Base-by-base conservation (phyloP, 345 rosid genomes). In the Arabis hirsuta region DNA sequence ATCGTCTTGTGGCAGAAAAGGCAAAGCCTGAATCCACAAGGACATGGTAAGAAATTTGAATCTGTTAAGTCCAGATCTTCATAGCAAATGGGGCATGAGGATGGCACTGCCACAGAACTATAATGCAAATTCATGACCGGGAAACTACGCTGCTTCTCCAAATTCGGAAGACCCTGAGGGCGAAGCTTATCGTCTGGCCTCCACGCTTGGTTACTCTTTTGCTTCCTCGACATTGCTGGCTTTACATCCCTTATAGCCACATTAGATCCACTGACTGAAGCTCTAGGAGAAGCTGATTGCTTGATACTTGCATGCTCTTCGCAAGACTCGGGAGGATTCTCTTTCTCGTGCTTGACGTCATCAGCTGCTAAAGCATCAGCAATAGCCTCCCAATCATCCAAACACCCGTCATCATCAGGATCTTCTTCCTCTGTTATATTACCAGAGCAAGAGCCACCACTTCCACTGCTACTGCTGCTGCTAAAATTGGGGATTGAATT, bases 1-100 rank as follows among this genome's bases (percentile, higher is more conserved):
- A 94, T 94, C 76, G 90, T 89, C 87, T 91, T 89, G 87, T 94
- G 91, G 79, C 98, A 94, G 81, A 94, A 94, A 58, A 94, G 89
- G 52, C 98, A 94, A 60, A 94, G 91, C 59, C 87, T 85, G 75
- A 89, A 94, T 56, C 98, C 96, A 36, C 98, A 94, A 22, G 79
- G 80, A 60, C 98, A 94, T 9, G 98, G 97, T 64, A 89, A 62
- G 75, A 94, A 94, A 52, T 86, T 88, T 2, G 90, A 74, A 71
- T 94, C 98, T 0, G 97, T 94, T 16, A 72, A 70, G 79, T 94
- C 98, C 73, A 94, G 83, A 74, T 94, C 96, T 79, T 93, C 98
- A 12, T 67, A 88, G 74, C 98, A 92, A 53, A 92, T 86, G 45
- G 90, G 93, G 60, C 93, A 88, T 1, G 90, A 82, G 42, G 86